Evolutionary conservation across 1,139 yeast genomes (phyloP).

Genomic region (Chernovozyma aurita): DNA sequence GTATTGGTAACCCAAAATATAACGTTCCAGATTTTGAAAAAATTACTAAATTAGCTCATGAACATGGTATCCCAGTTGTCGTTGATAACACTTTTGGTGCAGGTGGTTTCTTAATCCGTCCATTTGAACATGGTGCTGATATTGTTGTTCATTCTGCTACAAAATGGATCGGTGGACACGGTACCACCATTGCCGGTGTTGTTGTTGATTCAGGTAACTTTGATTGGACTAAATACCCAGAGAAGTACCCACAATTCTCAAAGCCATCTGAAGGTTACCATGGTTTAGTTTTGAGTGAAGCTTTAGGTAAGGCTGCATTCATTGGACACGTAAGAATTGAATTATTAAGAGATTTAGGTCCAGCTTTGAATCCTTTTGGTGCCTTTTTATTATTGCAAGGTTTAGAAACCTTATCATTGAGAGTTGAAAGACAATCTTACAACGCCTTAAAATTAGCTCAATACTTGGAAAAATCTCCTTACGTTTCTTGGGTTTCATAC

Average conservation of each 20-base stretch:
- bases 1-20: conserved; percentile 92
- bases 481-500: conserved; percentile 86
- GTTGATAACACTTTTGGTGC: conserved; percentile 98
- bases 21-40: conserved; percentile 88
- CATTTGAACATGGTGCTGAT: conserved; percentile 87
- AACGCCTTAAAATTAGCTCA: conserved; percentile 82
- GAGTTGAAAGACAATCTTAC: conserved; percentile 87
- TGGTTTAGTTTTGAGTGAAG: conserved; percentile 77
- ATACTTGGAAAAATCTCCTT: conserved; percentile 65
- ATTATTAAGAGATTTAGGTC: conserved; percentile 88
- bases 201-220: conserved; percentile 87
- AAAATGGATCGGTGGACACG: conserved; percentile 98
- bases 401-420: conserved; percentile 85
- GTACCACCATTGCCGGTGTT: conserved; percentile 92
- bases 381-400: conserved; percentile 86
- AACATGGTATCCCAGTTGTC: conserved; percentile 84
- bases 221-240: conserved; percentile 84
- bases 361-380: conserved; percentile 83
- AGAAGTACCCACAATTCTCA: conserved; percentile 86
- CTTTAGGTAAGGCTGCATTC: conserved; percentile 75
- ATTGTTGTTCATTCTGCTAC: conserved; percentile 88
- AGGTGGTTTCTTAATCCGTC: conserved; percentile 84
- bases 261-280: conserved; percentile 92
- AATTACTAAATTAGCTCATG: conserved; percentile 74
- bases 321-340: conserved; percentile 81